These are phyloP conservation scores for Cordyceps cateniannulata DNA, from an alignment of 2,329 filamentous ascomycete genomes.

Conservation along the genomic window DNA sequence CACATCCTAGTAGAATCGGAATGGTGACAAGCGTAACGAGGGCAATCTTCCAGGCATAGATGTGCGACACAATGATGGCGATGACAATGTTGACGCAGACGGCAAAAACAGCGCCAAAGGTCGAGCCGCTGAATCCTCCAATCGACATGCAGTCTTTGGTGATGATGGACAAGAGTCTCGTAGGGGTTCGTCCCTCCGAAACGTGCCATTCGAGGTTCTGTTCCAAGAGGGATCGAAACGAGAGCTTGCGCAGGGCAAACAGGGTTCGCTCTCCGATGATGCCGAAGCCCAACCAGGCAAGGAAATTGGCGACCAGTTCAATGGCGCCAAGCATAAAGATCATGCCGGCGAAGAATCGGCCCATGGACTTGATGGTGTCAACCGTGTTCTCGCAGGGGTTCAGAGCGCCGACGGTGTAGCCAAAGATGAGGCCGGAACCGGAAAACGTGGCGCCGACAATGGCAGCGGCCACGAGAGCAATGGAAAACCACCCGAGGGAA, in stretches of 20 bases:
- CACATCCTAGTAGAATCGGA: conserved; percentile 46
- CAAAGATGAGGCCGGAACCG: conserved; percentile 52
- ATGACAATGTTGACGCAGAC: conserved; percentile 48
- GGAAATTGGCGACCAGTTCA: conserved; percentile 52
- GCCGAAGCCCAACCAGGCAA: conserved; percentile 51
- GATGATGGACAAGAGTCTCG: conserved; percentile 44
- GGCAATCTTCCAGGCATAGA: conserved; percentile 54
- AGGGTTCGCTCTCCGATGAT: conserved; percentile 50
- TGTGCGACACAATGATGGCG: conserved; percentile 46
- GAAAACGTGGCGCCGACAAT: conserved; percentile 53
- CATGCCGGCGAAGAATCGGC: conserved; percentile 49
- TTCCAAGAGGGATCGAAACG: conserved; percentile 48
- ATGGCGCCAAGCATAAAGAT: conserved; percentile 55
- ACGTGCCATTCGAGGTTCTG: conserved; percentile 56
- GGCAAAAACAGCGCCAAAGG: conserved; percentile 47
- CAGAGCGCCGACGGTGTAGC: conserved; percentile 51
- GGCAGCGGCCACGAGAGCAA: conserved; percentile 43
- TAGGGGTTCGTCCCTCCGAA: conserved; percentile 36
- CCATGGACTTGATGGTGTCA: conserved; percentile 40
- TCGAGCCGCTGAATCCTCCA: conserved; percentile 49
- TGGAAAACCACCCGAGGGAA: conserved; percentile 33
- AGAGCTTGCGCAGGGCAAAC: conserved; percentile 48
- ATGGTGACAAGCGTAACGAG: conserved; percentile 48
- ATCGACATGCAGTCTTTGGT: conserved; percentile 49
- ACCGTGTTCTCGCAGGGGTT: conserved; percentile 44